phyloP scores from a whole-genome alignment of 176 grass and related monocot species.

The Musa itinerans region DNA sequence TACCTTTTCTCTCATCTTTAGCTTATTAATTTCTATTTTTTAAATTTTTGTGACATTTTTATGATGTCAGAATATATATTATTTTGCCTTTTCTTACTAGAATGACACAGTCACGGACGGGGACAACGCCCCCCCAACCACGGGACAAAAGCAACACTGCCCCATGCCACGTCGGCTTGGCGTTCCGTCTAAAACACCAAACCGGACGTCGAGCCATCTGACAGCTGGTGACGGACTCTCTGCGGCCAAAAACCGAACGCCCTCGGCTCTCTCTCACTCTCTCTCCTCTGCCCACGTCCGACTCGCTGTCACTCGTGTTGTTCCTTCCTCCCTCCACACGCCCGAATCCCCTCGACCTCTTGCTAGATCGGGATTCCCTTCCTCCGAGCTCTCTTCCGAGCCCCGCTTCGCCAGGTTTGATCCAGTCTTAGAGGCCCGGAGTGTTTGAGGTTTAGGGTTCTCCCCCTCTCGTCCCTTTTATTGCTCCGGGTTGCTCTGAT shows the following conservation, averaged over 20 bases:
- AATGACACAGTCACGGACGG: neutral
- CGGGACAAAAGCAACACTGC: neutral
- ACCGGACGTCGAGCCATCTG: neutral
- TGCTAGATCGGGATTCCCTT: neutral
- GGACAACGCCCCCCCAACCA: neutral
- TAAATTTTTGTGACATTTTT: too few species aligned
- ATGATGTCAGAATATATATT: too few species aligned
- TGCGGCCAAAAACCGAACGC: neutral
- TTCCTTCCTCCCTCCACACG: neutral
- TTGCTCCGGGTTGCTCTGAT: neutral
- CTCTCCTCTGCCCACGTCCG: neutral
- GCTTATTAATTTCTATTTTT: too few species aligned
- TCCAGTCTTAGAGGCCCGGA: neutral
- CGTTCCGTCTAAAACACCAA: neutral
- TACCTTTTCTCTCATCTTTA: too few species aligned
- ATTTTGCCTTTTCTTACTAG: too few species aligned
- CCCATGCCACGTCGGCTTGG: neutral
- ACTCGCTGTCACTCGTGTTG: neutral
- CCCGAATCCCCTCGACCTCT: neutral
- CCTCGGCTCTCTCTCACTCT: neutral
- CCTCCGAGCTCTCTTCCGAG: neutral
- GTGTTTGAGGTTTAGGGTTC: neutral
- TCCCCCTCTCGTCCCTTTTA: neutral
- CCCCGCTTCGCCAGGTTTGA: neutral
- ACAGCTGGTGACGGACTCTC: slow-evolving; percentile 6